Conservation (phyloP, 164 flowering plant species). For the Malania oleifera region DNA sequence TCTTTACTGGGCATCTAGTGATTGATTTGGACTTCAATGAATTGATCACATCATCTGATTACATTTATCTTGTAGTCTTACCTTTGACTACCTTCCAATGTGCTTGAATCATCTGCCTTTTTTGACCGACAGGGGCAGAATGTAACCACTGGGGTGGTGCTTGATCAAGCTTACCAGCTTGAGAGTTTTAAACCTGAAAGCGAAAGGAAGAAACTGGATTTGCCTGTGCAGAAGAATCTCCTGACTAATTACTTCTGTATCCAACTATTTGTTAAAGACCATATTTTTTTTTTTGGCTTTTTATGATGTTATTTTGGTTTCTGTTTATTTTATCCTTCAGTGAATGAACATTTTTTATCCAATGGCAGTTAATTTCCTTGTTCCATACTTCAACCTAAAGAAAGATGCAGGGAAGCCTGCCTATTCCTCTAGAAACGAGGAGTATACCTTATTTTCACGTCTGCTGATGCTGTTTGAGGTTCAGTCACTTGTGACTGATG, state of each 20-base stretch:
- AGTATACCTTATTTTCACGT: too few species aligned
- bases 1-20: too few species aligned
- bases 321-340: too few species aligned
- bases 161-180: conserved; percentile 22
- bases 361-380: too few species aligned
- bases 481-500: too few species aligned
- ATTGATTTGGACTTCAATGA: too few species aligned
- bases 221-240: conserved; percentile 85
- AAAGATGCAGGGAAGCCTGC: too few species aligned
- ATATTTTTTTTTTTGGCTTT: not conserved
- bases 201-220: conserved; percentile 57
- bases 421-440: too few species aligned
- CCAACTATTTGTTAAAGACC: conserved; percentile 32
- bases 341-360: too few species aligned
- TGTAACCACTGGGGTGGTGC: conserved; percentile 15
- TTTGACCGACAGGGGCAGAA: conserved; percentile 29
- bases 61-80: not conserved
- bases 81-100: not conserved
- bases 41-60: not conserved
- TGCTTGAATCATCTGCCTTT: conserved; percentile 8
- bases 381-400: too few species aligned
- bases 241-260: conserved; percentile 93
- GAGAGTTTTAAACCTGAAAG: conserved; percentile 41
- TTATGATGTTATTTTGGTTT: too few species aligned
- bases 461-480: too few species aligned